Percentiles rank a stretch among this genome's conserved stretches.
Conservation (phyloP, 306 rosid species). For the Prosopis cineraria region DNA sequence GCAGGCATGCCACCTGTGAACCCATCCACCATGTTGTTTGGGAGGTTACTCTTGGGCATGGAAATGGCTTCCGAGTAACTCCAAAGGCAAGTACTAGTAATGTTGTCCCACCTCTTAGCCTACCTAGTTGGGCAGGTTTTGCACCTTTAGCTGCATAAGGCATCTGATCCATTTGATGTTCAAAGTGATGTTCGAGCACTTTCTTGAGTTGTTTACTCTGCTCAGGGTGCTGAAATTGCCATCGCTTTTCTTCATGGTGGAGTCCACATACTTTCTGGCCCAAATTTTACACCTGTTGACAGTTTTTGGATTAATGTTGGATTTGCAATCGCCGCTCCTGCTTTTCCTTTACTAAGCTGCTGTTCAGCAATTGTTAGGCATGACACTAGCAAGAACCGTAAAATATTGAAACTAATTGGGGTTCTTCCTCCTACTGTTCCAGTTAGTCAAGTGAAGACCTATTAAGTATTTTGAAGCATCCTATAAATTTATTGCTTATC, state of each 20-base stretch:
- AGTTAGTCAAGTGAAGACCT: slow-evolving; percentile 62
- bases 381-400: slow-evolving; percentile 66
- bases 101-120: slow-evolving; percentile 76
- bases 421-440: slow-evolving; percentile 96
- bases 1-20: slow-evolving; percentile 98
- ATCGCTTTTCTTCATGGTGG: slow-evolving; percentile 97
- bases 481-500: slow-evolving; percentile 21
- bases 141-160: slow-evolving; percentile 88
- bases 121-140: slow-evolving; percentile 87
- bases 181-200: slow-evolving; percentile 99
- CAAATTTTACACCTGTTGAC: slow-evolving; percentile 82
- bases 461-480: slow-evolving; percentile 21
- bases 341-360: slow-evolving; percentile 96
- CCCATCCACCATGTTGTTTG: slow-evolving; percentile 97
- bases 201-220: slow-evolving; percentile 90
- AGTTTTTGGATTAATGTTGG: slow-evolving; percentile 94
- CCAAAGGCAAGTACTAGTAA: slow-evolving; percentile 70
- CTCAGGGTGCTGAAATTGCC: slow-evolving; percentile 99
- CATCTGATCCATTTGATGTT: slow-evolving; percentile 90
- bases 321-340: slow-evolving; percentile 98
- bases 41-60: slow-evolving; percentile 99
- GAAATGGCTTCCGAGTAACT: slow-evolving; percentile 83
- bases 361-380: slow-evolving; percentile 99
- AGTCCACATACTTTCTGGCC: slow-evolving; percentile 94
- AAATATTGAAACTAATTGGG: slow-evolving; percentile 78